A percentile compares a stretch with the other conserved stretches of the same genome.
These are phyloP conservation scores for Colletotrichum liriopes DNA, from an alignment of 2,329 filamentous ascomycete species.

Conservation along the genomic window DNA sequence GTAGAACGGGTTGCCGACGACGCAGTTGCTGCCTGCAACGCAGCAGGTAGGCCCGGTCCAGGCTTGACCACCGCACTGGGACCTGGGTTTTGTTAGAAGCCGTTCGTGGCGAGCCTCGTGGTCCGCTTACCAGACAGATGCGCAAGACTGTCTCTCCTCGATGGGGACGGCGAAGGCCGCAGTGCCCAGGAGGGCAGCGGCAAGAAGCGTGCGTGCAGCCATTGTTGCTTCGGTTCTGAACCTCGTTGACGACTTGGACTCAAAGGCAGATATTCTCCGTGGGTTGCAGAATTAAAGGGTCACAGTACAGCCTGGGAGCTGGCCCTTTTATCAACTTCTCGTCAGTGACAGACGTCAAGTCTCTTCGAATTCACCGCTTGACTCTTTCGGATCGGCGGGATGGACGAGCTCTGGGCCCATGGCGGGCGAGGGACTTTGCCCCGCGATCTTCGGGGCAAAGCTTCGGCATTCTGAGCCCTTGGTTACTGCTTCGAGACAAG, in stretches of 20 bases:
- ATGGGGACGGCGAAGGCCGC: slow-evolving; percentile 58
- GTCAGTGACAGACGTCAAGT: not conserved
- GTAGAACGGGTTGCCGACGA: slow-evolving; percentile 55
- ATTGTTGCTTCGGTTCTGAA: slow-evolving; percentile 30
- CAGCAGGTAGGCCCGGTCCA: slow-evolving; percentile 64
- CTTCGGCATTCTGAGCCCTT: slow-evolving; percentile 28
- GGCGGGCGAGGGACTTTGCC: not conserved
- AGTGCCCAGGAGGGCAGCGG: slow-evolving; percentile 40
- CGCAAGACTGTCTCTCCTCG: slow-evolving; percentile 59
- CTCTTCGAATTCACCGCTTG: not conserved
- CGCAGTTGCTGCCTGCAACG: slow-evolving; percentile 56
- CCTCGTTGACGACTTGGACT: not conserved
- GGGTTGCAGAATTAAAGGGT: not conserved
- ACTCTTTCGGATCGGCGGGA: slow-evolving; percentile 37
- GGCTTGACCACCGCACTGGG: slow-evolving; percentile 63
- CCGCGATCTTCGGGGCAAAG: slow-evolving; percentile 24
- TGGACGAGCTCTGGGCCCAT: slow-evolving; percentile 5
- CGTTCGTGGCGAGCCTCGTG: not conserved
- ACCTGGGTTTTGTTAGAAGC: slow-evolving; percentile 43
- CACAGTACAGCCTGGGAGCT: not conserved
- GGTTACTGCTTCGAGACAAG: slow-evolving; percentile 37
- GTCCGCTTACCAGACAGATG: slow-evolving; percentile 50
- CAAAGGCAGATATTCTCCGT: slow-evolving; percentile 1
- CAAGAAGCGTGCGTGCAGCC: slow-evolving; percentile 39
- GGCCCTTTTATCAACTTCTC: slow-evolving; percentile 28